phyloP scores from a whole-genome alignment of 1,284 basidiomycete species.

The Moniliella sp. region DNA sequence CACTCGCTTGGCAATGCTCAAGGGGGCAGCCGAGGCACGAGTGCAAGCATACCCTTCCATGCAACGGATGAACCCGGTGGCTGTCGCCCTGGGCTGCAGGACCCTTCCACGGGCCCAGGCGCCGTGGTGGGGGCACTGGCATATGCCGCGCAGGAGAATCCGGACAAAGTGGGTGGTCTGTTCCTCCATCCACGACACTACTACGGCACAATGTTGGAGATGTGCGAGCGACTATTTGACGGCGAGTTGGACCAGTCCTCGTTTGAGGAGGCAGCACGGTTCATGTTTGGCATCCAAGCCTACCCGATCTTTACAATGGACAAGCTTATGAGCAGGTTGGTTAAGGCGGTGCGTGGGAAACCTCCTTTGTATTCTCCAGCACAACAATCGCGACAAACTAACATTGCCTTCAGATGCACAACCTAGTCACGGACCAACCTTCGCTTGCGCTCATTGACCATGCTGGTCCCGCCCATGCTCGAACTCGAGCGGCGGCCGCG shows the following conservation, averaged over 20 bases:
- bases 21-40: conserved; percentile 41
- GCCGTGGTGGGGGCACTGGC: conserved; percentile 16
- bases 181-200: conserved; percentile 39
- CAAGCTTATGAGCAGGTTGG: conserved; percentile 50
- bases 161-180: conserved; percentile 13
- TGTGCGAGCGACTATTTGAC: conserved; percentile 82
- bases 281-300: conserved; percentile 87
- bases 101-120: conserved; percentile 36
- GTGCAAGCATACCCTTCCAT: conserved; percentile 6
- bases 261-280: conserved; percentile 83
- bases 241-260: conserved; percentile 67
- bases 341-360: conserved; percentile 25
- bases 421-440: no score
- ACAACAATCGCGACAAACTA: no score
- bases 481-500: no score
- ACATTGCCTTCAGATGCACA: no score
- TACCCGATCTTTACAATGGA: conserved; percentile 78
- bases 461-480: no score
- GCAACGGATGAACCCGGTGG: conserved; percentile 39
- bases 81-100: conserved; percentile 46
- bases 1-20: conserved; percentile 60
- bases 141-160: conserved; percentile 1
- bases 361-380: no score
- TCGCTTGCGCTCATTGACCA: no score
- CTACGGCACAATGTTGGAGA: conserved; percentile 68